Evolutionary conservation across 148 eudicot species (phyloP), one percentile per base, ranked within the genome.

Genomic region (Cornus kousa): DNA sequence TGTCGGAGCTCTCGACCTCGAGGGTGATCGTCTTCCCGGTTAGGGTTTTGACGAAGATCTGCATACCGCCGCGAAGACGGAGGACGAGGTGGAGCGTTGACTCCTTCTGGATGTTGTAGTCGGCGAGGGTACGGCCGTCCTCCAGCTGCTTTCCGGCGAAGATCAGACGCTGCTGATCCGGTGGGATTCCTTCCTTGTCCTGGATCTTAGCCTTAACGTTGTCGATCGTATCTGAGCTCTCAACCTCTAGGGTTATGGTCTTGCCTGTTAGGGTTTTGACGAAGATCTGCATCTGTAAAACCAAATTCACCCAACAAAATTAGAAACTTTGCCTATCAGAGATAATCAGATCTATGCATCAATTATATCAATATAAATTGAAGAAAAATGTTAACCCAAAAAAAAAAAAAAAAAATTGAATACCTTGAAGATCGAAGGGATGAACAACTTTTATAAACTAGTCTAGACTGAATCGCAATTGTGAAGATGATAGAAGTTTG

Each of bases 81-180:
- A 59, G 65, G 65, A 59, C 65, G 22, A 59, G 65, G 65, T 59
- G 65, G 65, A 59, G 65, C 3, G 65, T 59, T 17, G 65, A 59
- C n/a, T 59, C 65, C n/a, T 59, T 59, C 65, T 59, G 65, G 65
- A 59, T 59, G 65, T 59, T 59, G 65, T 59, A 59, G 65, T 59
- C 65, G 65, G 65, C 65, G 20, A 59, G 65, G 65, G 65, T 59
- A 0, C 65, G 65, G n/a, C 65, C 65, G 65, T 59, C 65, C 22
- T 59, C 65, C 2, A 59, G 65, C 65, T 59, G 65, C n/a, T 59
- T 59, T 5, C 65, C 65, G n/a, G 65, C 65, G 65, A 59, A 59
- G 65, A 59, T 59, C 20, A 59, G 22, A 16, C 65, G 20, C 22
- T 59, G 65, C 65, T 59, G 65, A 14, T 59, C 65, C n/a, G 65